Conservation (phyloP, 257 asterid species). For the Ilex aquifolium region DNA sequence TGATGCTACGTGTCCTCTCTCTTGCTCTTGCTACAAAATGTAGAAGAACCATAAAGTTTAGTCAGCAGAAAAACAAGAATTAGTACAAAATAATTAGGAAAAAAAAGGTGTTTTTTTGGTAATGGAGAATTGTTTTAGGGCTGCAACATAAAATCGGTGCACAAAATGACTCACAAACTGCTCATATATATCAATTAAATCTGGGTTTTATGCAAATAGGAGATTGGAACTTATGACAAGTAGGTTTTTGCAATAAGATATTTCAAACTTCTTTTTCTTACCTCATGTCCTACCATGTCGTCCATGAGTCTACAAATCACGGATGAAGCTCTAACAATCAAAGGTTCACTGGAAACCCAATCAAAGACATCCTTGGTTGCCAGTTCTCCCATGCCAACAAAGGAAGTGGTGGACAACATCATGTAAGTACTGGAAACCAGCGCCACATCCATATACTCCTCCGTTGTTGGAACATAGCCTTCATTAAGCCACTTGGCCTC, state of each 20-base stretch:
- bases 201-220: too few relatives aligned
- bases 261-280: background rate
- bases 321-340: conserved; percentile 13
- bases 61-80: too few relatives aligned
- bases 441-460: conserved; percentile 30
- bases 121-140: too few relatives aligned
- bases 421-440: background rate
- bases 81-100: too few relatives aligned
- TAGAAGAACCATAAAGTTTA: background rate
- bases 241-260: too few relatives aligned
- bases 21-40: background rate
- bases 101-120: too few relatives aligned
- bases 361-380: conserved; percentile 14
- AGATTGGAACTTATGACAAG: too few relatives aligned
- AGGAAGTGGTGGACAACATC: conserved; percentile 8
- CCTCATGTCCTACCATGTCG: conserved; percentile 26
- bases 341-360: conserved; percentile 27
- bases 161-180: too few relatives aligned
- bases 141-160: too few relatives aligned
- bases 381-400: conserved; percentile 19
- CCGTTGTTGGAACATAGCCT: conserved; percentile 12
- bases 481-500: background rate
- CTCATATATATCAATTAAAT: too few relatives aligned
- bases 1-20: background rate
- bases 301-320: conserved; percentile 25